phyloP scores from a whole-genome alignment of 441 rosid genomes.

The Gossypium davidsonii region DNA sequence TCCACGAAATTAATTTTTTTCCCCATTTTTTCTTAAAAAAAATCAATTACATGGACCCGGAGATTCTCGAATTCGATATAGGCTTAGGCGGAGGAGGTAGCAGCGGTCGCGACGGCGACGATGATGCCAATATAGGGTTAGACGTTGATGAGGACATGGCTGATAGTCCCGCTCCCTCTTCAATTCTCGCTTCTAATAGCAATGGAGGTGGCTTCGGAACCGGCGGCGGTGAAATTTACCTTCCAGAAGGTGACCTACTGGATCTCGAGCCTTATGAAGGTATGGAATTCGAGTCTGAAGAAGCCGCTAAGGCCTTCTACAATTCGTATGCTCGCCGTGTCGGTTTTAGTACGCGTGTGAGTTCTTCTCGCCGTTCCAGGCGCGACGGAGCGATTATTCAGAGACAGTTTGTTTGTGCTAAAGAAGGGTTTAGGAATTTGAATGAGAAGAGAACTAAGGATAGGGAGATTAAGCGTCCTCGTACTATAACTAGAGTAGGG shows the following conservation, averaged over 20 bases:
- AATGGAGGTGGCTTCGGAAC: slow-evolving; percentile 13
- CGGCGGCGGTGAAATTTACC: slow-evolving; percentile 40
- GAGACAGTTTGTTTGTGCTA: slow-evolving; percentile 80
- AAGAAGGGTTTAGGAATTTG: slow-evolving; percentile 80
- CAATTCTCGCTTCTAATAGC: slow-evolving; percentile 18
- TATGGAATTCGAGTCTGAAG: slow-evolving; percentile 93
- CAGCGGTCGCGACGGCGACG: slow-evolving; percentile 46
- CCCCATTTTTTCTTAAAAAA: neutral
- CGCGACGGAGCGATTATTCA: slow-evolving; percentile 94
- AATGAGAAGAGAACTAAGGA: slow-evolving; percentile 88
- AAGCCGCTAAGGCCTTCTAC: slow-evolving; percentile 85
- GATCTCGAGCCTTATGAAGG: slow-evolving; percentile 91
- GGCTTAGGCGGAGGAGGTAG: slow-evolving; percentile 51
- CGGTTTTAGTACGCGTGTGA: slow-evolving; percentile 89
- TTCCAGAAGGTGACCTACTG: slow-evolving; percentile 59
- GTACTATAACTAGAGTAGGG: slow-evolving; percentile 76
- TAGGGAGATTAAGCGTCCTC: slow-evolving; percentile 92
- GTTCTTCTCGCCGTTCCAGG: slow-evolving; percentile 81
- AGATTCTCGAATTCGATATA: slow-evolving; percentile 79
- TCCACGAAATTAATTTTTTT: neutral
- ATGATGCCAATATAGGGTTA: slow-evolving; percentile 32
- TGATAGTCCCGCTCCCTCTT: slow-evolving; percentile 38
- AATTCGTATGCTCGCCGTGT: slow-evolving; percentile 80
- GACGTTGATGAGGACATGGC: slow-evolving; percentile 69
- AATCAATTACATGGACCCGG: slow-evolving; percentile 51